A percentile compares a stretch with the other conserved stretches of the same genome.
Evolutionary conservation across 2,329 filamentous ascomycete genomes (phyloP).

Genomic region (Graphium sp.): DNA sequence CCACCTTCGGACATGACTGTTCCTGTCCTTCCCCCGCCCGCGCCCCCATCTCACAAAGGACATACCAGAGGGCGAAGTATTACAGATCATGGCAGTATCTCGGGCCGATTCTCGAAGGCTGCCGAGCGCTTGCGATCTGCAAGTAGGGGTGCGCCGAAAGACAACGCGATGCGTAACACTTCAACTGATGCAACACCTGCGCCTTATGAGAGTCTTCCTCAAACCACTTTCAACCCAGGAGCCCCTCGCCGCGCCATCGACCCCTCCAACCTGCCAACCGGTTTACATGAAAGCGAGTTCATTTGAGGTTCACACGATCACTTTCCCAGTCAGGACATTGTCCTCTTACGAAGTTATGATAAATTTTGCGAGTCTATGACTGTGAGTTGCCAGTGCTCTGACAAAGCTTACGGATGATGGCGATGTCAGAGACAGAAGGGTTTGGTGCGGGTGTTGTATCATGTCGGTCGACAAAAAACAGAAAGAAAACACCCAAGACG

Average conservation of each 20-base stretch:
- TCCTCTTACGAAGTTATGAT: too few species aligned
- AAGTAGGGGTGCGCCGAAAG: slow-evolving; percentile 37
- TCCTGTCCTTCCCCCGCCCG: slow-evolving; percentile 25
- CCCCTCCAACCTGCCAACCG: slow-evolving; percentile 19
- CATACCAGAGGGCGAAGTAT: slow-evolving; percentile 41
- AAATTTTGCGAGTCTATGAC: too few species aligned
- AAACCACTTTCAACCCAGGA: too few species aligned
- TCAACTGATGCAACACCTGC: slow-evolving; percentile 16
- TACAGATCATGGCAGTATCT: slow-evolving; percentile 30
- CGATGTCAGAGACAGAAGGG: too few species aligned
- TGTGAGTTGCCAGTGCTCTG: too few species aligned
- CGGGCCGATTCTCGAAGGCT: slow-evolving; percentile 36
- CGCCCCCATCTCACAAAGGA: slow-evolving; percentile 21
- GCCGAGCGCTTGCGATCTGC: slow-evolving; percentile 44
- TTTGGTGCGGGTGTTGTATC: too few species aligned
- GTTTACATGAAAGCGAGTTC: slow-evolving; percentile 37
- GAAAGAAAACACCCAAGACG: too few species aligned
- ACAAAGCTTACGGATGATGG: too few species aligned
- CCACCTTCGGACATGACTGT: slow-evolving; percentile 23
- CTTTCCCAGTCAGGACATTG: too few species aligned
- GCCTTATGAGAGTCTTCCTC: slow-evolving; percentile 27
- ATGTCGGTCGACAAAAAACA: too few species aligned
- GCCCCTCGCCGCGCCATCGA: slow-evolving; percentile 1
- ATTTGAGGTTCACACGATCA: too few species aligned
- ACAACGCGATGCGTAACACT: slow-evolving; percentile 13